These are phyloP conservation scores for Aspergillus homomorphus DNA, from an alignment of 495 filamentous ascomycete species.

Conservation along the genomic window DNA sequence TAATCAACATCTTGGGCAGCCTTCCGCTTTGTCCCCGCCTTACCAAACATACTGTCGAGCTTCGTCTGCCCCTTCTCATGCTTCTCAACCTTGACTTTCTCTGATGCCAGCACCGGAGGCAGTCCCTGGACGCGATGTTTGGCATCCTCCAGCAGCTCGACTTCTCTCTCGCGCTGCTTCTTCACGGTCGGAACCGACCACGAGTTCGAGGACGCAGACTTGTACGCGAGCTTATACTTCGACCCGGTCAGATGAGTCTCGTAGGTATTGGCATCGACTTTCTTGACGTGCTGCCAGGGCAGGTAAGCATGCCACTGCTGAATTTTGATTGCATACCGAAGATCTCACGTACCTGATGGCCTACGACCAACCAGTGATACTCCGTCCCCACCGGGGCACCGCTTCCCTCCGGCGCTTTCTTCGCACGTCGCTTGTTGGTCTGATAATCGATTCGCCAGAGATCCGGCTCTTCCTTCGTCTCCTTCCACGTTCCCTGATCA, in stretches of 20 bases:
- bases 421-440: slow-evolving; percentile 30
- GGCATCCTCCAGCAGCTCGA: slow-evolving; percentile 33
- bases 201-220: slow-evolving; percentile 24
- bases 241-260: slow-evolving; percentile 35
- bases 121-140: slow-evolving; percentile 28
- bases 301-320: neutral
- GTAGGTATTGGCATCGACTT: slow-evolving; percentile 37
- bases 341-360: slow-evolving; percentile 28
- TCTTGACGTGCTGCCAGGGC: slow-evolving; percentile 29
- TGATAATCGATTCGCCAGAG: slow-evolving; percentile 34
- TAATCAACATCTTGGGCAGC: neutral
- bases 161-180: slow-evolving; percentile 33
- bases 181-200: slow-evolving; percentile 37
- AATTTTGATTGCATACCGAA: neutral
- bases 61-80: slow-evolving; percentile 34
- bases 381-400: slow-evolving; percentile 37
- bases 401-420: slow-evolving; percentile 28
- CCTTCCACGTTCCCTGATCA: slow-evolving; percentile 30
- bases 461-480: slow-evolving; percentile 35
- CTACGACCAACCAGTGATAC: slow-evolving; percentile 38
- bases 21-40: slow-evolving; percentile 20
- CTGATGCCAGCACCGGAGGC: slow-evolving; percentile 31
- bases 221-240: slow-evolving; percentile 39
- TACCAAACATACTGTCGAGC: slow-evolving; percentile 30
- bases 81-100: slow-evolving; percentile 29